phyloP scores from a whole-genome alignment of 2,329 filamentous ascomycete species.

The Trichoderma asperellum region DNA sequence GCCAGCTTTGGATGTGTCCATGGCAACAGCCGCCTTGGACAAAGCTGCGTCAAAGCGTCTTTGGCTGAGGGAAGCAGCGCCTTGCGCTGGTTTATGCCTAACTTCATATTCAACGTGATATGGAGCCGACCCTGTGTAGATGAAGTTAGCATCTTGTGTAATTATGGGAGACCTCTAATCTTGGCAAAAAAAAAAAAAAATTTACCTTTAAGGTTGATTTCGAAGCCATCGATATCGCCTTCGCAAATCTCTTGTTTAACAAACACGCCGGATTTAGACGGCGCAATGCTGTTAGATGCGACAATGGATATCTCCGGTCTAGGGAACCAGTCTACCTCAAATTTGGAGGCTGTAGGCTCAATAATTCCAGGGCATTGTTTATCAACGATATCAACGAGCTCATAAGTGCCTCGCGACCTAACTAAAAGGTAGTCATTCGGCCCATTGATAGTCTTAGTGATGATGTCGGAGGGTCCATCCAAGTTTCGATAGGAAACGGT shows the following conservation, averaged over 20 bases:
- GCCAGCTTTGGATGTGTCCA: conserved; percentile 85
- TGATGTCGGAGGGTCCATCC: conserved; percentile 53
- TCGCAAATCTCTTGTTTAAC: conserved; percentile 86
- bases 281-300: conserved; percentile 63
- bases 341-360: conserved; percentile 72
- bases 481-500: conserved; percentile 74
- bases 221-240: conserved; percentile 88
- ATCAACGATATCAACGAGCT: conserved; percentile 78
- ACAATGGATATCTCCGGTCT: conserved; percentile 73
- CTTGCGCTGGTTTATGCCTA: conserved; percentile 69
- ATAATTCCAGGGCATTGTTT: conserved; percentile 80
- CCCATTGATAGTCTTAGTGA: conserved; percentile 54
- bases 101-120: conserved; percentile 84
- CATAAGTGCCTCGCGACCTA: conserved; percentile 71
- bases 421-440: conserved; percentile 72
- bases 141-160: conserved; percentile 38
- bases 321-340: conserved; percentile 83
- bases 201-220: conserved; percentile 77
- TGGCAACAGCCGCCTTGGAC: conserved; percentile 74
- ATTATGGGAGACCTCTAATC: fast-evolving
- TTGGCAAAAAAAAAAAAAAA: conserved; percentile 11
- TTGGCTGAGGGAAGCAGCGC: conserved; percentile 65
- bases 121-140: conserved; percentile 67
- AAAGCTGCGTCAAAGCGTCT: conserved; percentile 78
- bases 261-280: conserved; percentile 53